Evolutionary conservation across 345 rosid species (phyloP).

Genomic region (Hypericum perforatum): DNA sequence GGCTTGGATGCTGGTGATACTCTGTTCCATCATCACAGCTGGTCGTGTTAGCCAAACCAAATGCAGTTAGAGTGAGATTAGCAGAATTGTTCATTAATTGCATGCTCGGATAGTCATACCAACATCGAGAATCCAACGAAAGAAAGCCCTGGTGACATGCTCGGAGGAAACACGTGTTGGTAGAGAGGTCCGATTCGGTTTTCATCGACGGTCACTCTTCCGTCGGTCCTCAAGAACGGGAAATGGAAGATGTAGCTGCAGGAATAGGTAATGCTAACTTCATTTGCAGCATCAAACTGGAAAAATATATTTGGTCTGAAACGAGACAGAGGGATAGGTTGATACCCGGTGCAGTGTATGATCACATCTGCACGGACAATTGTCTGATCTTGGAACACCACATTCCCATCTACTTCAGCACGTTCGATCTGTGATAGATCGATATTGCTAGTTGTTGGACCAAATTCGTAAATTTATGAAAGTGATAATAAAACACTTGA

Average conservation of each 20-base stretch:
- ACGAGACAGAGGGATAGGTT: neutral
- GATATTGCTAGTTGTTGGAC: too few species aligned
- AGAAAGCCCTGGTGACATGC: conserved; percentile 7
- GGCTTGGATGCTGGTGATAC: too few species aligned
- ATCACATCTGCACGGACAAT: neutral
- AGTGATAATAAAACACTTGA: too few species aligned
- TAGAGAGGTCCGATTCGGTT: conserved; percentile 14
- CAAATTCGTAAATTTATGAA: too few species aligned
- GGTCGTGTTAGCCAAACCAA: too few species aligned
- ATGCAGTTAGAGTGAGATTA: too few species aligned
- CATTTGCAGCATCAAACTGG: neutral
- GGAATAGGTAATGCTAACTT: neutral
- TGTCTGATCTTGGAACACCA: neutral
- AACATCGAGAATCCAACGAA: conserved; percentile 6
- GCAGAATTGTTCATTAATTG: too few species aligned
- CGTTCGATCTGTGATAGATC: too few species aligned
- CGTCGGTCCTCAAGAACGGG: conserved; percentile 10
- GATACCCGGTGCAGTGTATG: conserved; percentile 4
- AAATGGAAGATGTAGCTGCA: conserved; percentile 7
- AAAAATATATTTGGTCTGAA: neutral
- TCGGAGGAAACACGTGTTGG: conserved; percentile 14
- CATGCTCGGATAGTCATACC: conserved; percentile 1
- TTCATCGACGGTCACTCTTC: conserved; percentile 15
- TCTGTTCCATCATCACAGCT: too few species aligned
- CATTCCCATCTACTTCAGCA: neutral